Percentiles rank a stretch among this genome's conserved stretches.
phyloP scores from a whole-genome alignment of 768 basidiomycete species.

The Ramaria sp. region DNA sequence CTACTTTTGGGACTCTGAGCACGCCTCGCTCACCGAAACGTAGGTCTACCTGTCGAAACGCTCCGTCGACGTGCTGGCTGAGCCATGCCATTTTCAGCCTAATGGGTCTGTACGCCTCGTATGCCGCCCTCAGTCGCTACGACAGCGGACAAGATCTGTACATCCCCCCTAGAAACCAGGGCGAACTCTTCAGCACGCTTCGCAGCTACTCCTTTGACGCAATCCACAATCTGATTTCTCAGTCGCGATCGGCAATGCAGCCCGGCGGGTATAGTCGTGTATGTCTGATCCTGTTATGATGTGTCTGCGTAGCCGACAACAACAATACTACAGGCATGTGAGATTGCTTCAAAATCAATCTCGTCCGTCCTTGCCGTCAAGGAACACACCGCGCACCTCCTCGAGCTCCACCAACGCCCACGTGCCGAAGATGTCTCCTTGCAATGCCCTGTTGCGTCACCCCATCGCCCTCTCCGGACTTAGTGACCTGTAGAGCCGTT shows the following conservation, averaged over 20 bases:
- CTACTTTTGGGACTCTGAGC: conserved; percentile 52
- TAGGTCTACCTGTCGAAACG: conserved; percentile 4
- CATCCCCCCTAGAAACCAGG: conserved; percentile 50
- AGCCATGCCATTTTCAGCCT: conserved; percentile 20
- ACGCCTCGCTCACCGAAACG: conserved; percentile 59
- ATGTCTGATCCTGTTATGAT: conserved; percentile 15
- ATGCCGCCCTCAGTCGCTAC: conserved; percentile 67
- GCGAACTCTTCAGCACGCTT: conserved; percentile 60
- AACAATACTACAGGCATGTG: conserved; percentile 41
- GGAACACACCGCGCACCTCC: conserved; percentile 55
- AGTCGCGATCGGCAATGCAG: conserved; percentile 51
- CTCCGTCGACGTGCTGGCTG: neutral
- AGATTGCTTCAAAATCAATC: conserved; percentile 62
- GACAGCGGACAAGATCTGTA: conserved; percentile 62
- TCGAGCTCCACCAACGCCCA: conserved; percentile 41
- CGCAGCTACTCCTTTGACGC: conserved; percentile 68
- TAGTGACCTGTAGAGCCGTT: neutral
- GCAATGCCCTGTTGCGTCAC: neutral
- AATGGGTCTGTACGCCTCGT: conserved; percentile 70
- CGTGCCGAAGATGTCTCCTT: neutral
- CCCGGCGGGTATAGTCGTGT: conserved; percentile 47
- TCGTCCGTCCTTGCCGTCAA: conserved; percentile 53
- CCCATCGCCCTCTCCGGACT: conserved; percentile 2
- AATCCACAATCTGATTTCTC: conserved; percentile 71
- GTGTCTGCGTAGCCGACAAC: conserved; percentile 23